Evolutionary conservation across 768 basidiomycete species (phyloP).

Genomic region (Suillus occidentalis): DNA sequence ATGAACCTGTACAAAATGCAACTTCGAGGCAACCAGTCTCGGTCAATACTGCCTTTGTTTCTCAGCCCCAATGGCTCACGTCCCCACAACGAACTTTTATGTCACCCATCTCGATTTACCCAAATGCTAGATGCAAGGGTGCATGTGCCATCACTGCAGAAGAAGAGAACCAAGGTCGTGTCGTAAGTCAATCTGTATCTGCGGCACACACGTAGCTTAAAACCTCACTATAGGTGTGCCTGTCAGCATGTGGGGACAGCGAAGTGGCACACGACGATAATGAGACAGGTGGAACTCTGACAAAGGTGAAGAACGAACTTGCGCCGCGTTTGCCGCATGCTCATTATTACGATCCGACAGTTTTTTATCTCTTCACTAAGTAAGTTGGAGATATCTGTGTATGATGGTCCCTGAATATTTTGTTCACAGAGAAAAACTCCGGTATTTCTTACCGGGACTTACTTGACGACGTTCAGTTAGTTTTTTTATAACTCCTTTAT

Average conservation of each 20-base stretch:
- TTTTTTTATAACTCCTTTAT: no score
- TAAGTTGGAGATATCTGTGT: neutral
- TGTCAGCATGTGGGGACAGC: conserved; percentile 28
- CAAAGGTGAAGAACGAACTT: conserved; percentile 19
- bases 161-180: conserved; percentile 8
- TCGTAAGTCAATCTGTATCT: conserved; percentile 13
- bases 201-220: neutral
- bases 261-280: conserved; percentile 25
- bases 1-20: neutral
- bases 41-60: neutral
- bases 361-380: neutral
- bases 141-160: neutral
- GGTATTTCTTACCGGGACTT: neutral
- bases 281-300: conserved; percentile 20
- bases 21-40: neutral
- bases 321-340: neutral
- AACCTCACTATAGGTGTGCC: conserved; percentile 17
- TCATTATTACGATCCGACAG: neutral
- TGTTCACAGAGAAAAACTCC: neutral
- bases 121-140: neutral
- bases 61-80: neutral
- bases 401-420: neutral
- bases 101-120: neutral
- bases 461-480: neutral
- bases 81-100: neutral